Percentiles rank a stretch among this genome's conserved stretches.
Evolutionary conservation across 345 rosid species (phyloP).

Genomic region (Punica granatum): DNA sequence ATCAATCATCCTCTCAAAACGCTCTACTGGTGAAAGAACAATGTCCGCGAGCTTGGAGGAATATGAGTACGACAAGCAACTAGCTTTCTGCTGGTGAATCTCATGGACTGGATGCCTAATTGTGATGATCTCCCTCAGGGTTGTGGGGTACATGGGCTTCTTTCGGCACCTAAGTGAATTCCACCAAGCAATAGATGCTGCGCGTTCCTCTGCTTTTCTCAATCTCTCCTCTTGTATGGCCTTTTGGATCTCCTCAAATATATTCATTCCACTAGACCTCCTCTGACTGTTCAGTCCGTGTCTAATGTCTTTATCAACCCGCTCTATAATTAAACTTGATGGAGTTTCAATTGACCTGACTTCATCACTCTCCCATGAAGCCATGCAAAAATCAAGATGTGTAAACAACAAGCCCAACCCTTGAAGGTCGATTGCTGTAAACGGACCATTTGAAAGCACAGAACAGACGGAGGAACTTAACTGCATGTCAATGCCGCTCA

Average conservation of each 20-base stretch:
- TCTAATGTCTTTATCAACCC: slow-evolving; percentile 30
- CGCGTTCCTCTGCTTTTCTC: slow-evolving; percentile 65
- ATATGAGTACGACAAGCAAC: slow-evolving; percentile 36
- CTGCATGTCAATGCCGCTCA: slow-evolving; percentile 67
- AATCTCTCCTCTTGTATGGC: slow-evolving; percentile 69
- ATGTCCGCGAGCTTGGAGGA: slow-evolving; percentile 74
- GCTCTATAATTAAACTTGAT: slow-evolving; percentile 49
- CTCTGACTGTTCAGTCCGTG: slow-evolving; percentile 20
- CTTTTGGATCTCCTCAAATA: slow-evolving; percentile 81
- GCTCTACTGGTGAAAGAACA: slow-evolving; percentile 85
- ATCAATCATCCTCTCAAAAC: slow-evolving; percentile 67
- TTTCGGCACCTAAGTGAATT: slow-evolving; percentile 90
- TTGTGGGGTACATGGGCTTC: slow-evolving; percentile 78
- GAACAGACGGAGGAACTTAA: slow-evolving; percentile 74
- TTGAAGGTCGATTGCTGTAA: slow-evolving; percentile 51
- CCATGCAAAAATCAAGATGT: slow-evolving; percentile 65
- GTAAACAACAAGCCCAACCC: slow-evolving; percentile 78
- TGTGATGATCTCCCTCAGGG: slow-evolving; percentile 47
- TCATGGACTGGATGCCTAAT: slow-evolving; percentile 56
- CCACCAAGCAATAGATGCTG: slow-evolving; percentile 96
- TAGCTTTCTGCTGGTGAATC: slow-evolving; percentile 45
- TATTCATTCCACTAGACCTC: slow-evolving; percentile 54
- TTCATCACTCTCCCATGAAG: slow-evolving; percentile 89
- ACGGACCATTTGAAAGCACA: slow-evolving; percentile 50
- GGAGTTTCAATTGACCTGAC: slow-evolving; percentile 69